These are phyloP conservation scores for Endogone sp. DNA, from an alignment of 192 early-diverging fungal species.

Conservation along the genomic window DNA sequence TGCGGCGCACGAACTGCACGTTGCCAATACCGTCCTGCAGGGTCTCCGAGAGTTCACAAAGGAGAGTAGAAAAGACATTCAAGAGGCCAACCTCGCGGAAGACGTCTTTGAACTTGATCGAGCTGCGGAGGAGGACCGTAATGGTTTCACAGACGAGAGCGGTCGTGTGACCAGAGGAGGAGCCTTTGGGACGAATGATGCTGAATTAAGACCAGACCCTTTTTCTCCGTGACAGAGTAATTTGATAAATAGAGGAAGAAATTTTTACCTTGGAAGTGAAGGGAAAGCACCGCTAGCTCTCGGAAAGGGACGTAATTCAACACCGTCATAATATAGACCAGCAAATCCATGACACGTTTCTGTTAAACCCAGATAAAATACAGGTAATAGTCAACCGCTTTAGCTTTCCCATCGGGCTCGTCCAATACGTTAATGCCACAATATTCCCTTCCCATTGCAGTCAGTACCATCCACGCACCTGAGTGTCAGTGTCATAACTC, in stretches of 20 bases:
- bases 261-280: constrained; percentile 46
- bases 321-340: constrained; percentile 50
- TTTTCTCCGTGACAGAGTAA: not conserved
- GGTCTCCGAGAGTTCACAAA: constrained; percentile 46
- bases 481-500: constrained; percentile 31
- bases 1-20: constrained; percentile 33
- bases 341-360: constrained; percentile 44
- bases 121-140: constrained; percentile 35
- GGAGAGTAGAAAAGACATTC: constrained; percentile 49
- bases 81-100: constrained; percentile 59
- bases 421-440: too few relatives aligned
- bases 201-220: constrained; percentile 2
- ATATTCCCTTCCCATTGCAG: too few relatives aligned
- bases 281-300: constrained; percentile 45
- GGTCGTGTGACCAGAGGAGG: constrained; percentile 44
- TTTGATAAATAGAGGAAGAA: not conserved
- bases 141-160: constrained; percentile 41
- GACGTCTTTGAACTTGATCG: constrained; percentile 46
- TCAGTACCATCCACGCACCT: too few relatives aligned
- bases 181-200: constrained; percentile 24
- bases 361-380: constrained; percentile 5
- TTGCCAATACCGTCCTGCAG: constrained; percentile 32
- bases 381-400: not conserved
- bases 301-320: constrained; percentile 63
- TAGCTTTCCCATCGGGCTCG: too few relatives aligned